A percentile compares a stretch with the other conserved stretches of the same genome.
These are phyloP conservation scores for Osmanthus fragrans DNA, from an alignment of 257 asterid genomes.

Conservation along the genomic window DNA sequence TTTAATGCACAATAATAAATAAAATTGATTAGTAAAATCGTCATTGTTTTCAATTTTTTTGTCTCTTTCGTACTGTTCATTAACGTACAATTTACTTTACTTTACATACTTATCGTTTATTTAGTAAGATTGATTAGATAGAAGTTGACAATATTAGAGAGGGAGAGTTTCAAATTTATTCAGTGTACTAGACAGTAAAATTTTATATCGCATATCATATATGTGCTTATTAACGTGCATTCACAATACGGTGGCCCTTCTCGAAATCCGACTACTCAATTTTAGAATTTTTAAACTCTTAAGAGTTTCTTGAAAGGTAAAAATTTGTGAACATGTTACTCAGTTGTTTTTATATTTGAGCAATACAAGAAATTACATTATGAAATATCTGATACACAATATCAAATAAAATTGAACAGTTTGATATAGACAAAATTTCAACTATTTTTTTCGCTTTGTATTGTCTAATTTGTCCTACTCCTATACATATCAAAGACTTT, in stretches of 20 bases:
- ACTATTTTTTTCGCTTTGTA: too few species aligned
- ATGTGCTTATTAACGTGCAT: too few species aligned
- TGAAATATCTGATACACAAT: too few species aligned
- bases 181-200: too few species aligned
- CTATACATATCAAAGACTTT: not conserved
- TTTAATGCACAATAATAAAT: not conserved
- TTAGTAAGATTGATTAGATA: too few species aligned
- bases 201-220: too few species aligned
- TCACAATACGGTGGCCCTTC: not conserved
- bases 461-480: not conserved
- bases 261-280: not conserved
- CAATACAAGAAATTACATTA: too few species aligned
- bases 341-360: too few species aligned
- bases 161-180: too few species aligned
- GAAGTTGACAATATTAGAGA: too few species aligned
- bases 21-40: not conserved
- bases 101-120: not conserved
- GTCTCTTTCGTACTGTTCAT: not conserved
- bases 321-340: too few species aligned
- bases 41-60: not conserved
- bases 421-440: not conserved
- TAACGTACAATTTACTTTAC: not conserved
- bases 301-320: not conserved
- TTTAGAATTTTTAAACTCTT: not conserved
- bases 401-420: too few species aligned